A percentile compares a stretch with the other conserved stretches of the same genome.
Conservation (phyloP, 2,329 filamentous ascomycete genomes). For the Talaromyces sp. region DNA sequence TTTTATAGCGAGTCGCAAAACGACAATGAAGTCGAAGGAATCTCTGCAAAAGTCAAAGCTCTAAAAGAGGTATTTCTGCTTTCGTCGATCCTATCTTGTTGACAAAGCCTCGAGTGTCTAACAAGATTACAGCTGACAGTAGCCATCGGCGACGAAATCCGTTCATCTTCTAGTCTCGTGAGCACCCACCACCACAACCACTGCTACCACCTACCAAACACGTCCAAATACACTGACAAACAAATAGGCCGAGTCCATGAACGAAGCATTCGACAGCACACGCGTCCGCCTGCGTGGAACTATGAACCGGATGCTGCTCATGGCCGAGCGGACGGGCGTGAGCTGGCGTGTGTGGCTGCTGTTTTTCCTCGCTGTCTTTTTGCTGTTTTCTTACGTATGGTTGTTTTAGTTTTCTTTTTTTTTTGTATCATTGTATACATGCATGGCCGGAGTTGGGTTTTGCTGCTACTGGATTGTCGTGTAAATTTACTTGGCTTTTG, state of each 20-base stretch:
- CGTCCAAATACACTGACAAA: background rate
- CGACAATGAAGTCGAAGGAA: constrained; percentile 82
- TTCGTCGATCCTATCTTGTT: background rate
- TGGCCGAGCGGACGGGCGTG: constrained; percentile 92
- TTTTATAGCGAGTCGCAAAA: constrained; percentile 75
- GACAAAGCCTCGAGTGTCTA: background rate
- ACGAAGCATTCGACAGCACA: constrained; percentile 86
- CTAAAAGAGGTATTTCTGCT: constrained; percentile 70
- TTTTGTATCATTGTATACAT: constrained; percentile 8
- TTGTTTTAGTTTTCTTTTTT: constrained; percentile 44
- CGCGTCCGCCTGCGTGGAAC: constrained; percentile 77
- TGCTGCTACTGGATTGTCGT: background rate
- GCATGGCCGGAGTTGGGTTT: constrained; percentile 1
- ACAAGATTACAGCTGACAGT: constrained; percentile 13
- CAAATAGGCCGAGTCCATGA: constrained; percentile 69
- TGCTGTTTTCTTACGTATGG: constrained; percentile 92
- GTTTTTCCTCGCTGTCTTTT: constrained; percentile 78
- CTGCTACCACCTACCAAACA: too few relatives aligned
- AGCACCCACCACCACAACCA: background rate
- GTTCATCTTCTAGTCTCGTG: constrained; percentile 11
- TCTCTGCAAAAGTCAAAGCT: constrained; percentile 82
- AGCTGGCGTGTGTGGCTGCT: constrained; percentile 90
- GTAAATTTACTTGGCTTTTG: background rate
- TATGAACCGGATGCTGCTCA: constrained; percentile 94
- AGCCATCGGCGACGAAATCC: constrained; percentile 12